Base-by-base conservation (phyloP, 2,329 filamentous ascomycete genomes). In the Aspergillus novoparasiticus region DNA sequence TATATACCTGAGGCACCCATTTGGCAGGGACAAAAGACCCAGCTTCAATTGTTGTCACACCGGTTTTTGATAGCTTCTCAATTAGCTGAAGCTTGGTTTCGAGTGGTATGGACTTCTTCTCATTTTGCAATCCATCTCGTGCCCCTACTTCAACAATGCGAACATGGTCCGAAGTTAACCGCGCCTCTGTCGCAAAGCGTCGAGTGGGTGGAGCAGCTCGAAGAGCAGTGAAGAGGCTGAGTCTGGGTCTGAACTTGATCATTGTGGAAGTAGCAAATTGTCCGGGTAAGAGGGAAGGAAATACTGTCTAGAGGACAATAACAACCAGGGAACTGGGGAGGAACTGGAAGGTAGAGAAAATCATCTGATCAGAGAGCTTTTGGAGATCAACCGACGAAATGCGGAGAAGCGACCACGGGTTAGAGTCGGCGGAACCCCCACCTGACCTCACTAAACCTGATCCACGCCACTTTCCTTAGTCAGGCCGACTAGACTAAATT, bases 121-220 rank as follows among this genome's bases (percentile, higher is more conserved):
- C 83, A 64, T 85, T 85, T 69, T 85, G 83, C 53, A 85, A 73
- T 19, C 83, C 83, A 75, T 85, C 83, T 63, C 83, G 78, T 59
- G 83, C 80, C 3, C 83, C 82, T 34, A 85, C 83, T 75, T 86
- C 84, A 26, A 85, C 79, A 67, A 85, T 81, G 67, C 81, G 81
- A 62, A 85, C 82, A 71, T 82, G 80, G 66, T 82, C 81, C 71
- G 80, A 78, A 55, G 76, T 72, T 73, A 76, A 71, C 73, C 75
- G 76, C 71, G 75, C 74, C 67, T 80, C 78, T 60, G 78, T 79
- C 58, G 78, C 70, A 68, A 75, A 75, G 58, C 71, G 68, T 55
- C 78, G 76, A 51, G 61, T 58, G 30, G 62, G 61, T 26, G 65
- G 58, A 60, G 69, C 63, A 39, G 66, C 60, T 28, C 72, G 71